A percentile compares a stretch with the other conserved stretches of the same genome.
Conservation (phyloP, 768 basidiomycete genomes). For the Kwoniella heveanensis region DNA sequence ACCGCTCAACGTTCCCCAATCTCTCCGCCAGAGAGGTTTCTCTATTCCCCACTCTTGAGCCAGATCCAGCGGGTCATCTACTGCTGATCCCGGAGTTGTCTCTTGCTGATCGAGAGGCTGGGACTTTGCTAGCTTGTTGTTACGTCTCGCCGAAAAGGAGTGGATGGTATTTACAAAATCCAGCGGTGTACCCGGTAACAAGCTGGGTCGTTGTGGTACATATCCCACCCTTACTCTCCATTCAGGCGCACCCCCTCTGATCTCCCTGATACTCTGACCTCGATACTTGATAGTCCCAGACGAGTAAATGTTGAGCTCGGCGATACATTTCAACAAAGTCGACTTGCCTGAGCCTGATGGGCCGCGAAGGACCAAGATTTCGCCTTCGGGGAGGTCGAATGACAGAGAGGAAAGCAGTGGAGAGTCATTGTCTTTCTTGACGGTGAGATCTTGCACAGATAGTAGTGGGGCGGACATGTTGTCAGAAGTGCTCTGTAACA, state of each 20-base stretch:
- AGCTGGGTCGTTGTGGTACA: constrained; percentile 82
- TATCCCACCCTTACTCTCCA: constrained; percentile 81
- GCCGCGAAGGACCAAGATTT: constrained; percentile 76
- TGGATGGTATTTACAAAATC: constrained; percentile 68
- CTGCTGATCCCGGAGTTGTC: background rate
- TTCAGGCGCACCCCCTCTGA: constrained; percentile 60
- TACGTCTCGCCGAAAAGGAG: constrained; percentile 59
- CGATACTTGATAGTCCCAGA: constrained; percentile 66
- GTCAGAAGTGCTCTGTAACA: no score
- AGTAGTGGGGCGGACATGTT: constrained; percentile 23
- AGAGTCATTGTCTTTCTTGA: constrained; percentile 24
- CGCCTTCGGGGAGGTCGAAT: constrained; percentile 57
- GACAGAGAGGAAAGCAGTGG: constrained; percentile 29
- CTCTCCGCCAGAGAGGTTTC: constrained; percentile 71
- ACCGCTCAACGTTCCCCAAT: constrained; percentile 78
- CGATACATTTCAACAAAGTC: constrained; percentile 79
- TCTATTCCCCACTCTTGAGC: constrained; percentile 70
- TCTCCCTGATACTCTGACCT: constrained; percentile 64
- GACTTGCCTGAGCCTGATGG: constrained; percentile 70
- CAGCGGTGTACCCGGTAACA: constrained; percentile 78
- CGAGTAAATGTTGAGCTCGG: constrained; percentile 72
- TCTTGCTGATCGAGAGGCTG: background rate
- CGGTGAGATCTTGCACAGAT: constrained; percentile 31
- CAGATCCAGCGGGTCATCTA: constrained; percentile 58
- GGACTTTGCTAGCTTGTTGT: no score